These are phyloP conservation scores for Ophiosphaerella narmari DNA, from an alignment of 2,329 filamentous ascomycete species.

Conservation along the genomic window DNA sequence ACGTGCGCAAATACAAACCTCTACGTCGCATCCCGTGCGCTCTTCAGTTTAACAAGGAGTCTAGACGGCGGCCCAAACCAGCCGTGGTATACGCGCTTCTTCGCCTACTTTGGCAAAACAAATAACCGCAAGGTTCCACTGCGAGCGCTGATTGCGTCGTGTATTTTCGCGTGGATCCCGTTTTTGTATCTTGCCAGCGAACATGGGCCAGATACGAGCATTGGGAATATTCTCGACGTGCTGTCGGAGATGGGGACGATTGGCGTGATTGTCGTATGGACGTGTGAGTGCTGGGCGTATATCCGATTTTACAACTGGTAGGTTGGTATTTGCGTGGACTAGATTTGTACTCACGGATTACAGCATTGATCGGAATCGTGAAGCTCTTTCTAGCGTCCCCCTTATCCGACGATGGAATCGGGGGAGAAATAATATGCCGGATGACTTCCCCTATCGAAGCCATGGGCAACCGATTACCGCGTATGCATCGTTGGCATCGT, in stretches of 20 bases:
- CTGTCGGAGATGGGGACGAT: constrained; percentile 47
- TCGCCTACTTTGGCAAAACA: constrained; percentile 42
- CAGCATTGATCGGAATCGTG: constrained; percentile 1
- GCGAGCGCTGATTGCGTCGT: constrained; percentile 46
- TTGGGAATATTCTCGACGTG: constrained; percentile 45
- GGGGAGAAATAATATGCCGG: constrained; percentile 4
- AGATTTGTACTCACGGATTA: background rate
- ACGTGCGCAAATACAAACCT: constrained; percentile 44
- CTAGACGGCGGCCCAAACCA: constrained; percentile 27
- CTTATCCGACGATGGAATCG: constrained; percentile 3
- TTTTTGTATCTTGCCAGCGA: constrained; percentile 43
- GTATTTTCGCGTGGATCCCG: constrained; percentile 51
- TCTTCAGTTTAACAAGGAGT: constrained; percentile 39
- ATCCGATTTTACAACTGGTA: constrained; percentile 45
- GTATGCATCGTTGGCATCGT: constrained; percentile 43
- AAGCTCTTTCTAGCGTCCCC: background rate
- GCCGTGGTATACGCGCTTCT: constrained; percentile 23
- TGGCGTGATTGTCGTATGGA: constrained; percentile 48
- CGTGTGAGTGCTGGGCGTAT: constrained; percentile 49
- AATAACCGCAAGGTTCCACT: constrained; percentile 37
- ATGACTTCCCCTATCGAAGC: constrained; percentile 48
- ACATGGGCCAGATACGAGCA: constrained; percentile 21
- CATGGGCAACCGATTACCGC: constrained; percentile 47
- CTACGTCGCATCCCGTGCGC: constrained; percentile 42
- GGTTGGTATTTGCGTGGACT: background rate